A percentile compares a stretch with the other conserved stretches of the same genome.
Conservation (phyloP, 805 yeast species). For the Ogataea henricii region DNA sequence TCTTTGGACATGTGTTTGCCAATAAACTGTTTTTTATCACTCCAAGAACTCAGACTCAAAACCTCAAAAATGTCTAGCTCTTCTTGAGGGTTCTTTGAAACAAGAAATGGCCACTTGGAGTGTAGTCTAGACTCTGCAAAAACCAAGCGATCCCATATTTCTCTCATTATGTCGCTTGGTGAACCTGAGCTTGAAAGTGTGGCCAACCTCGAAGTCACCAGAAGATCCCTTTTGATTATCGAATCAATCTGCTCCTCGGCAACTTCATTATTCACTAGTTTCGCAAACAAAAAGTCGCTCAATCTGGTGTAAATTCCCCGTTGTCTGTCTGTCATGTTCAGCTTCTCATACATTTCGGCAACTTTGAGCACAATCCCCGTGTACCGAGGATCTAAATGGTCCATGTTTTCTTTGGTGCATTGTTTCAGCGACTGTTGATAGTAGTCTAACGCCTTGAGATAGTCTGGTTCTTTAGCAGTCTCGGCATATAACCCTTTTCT, state of each 20-base stretch:
- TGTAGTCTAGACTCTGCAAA: conserved; percentile 29
- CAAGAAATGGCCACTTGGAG: conserved; percentile 22
- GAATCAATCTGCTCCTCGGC: conserved; percentile 26
- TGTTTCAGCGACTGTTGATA: conserved; percentile 75
- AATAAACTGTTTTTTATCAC: conserved; percentile 23
- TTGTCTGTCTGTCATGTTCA: conserved; percentile 65
- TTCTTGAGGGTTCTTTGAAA: conserved; percentile 1
- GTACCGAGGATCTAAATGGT: conserved; percentile 70
- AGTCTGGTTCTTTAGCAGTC: conserved; percentile 64
- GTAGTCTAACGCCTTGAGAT: conserved; percentile 63
- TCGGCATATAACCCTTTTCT: conserved; percentile 86
- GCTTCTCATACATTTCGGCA: conserved; percentile 81
- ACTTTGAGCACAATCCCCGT: conserved; percentile 88
- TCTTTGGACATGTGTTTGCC: conserved; percentile 22
- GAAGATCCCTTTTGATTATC: conserved; percentile 32
- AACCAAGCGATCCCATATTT: conserved; percentile 30
- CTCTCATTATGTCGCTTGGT: conserved; percentile 16
- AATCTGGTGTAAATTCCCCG: conserved; percentile 48
- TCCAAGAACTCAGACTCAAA: conserved; percentile 18
- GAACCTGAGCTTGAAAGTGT: conserved; percentile 20
- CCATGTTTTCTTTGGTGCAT: conserved; percentile 57
- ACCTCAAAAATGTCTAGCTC: conserved; percentile 24
- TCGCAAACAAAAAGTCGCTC: conserved; percentile 30
- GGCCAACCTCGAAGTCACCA: conserved; percentile 31
- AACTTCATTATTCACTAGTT: conserved; percentile 28